Evolutionary conservation across 176 grass and related monocot species (phyloP), one percentile per base, ranked within the genome.

Genomic region (Aegilops speltoides): DNA sequence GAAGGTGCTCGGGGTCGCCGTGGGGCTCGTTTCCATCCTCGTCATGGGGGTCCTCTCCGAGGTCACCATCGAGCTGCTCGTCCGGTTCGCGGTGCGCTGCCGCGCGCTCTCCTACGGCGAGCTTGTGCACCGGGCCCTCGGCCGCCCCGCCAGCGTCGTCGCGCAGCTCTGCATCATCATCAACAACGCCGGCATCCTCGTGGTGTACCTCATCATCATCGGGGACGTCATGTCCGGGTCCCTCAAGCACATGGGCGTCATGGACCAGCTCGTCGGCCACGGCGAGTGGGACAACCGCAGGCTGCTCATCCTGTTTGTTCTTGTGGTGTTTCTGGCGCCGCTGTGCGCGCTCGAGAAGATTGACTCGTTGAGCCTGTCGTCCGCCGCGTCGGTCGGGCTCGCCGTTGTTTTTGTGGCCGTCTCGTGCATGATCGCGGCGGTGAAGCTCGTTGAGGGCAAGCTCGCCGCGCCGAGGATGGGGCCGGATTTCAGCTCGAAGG

Each of bases 201-300:
- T 96, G 1, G 97, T 99, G 19, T 99, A 99, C 82, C 79, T 99
- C 10, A 99, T 99, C 20, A 99, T 99, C 80, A 94, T 99, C 23
- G 97, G 97, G 5, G 97, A 96, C n/a, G 97, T 99, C 34, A 93
- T 99, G 97, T 99, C 97, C 0, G 97, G 97, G 0, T 96, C 94
- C 1, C 29, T 86, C 50, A 94, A 96, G 80, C 97, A 99, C 78
- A 79, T 86, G 3, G 97, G 97, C 5, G 97, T 99, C 66, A 41
- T 99, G 64, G 97, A 96, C 32, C 97, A 99, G 83, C 25, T 99
- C 46, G 16, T 99, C 24, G 97, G 97, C 8, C 84, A 88, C n/a
- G 97, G 93, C 16, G 89, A 91, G 50, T 99, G 97, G 97, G 97
- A 96, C 75, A 89, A 99, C 23, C 88, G 97, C 28, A 93, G 87